Conservation (phyloP, 192 early-diverging fungal genomes). For the Pilaira anomala region DNA sequence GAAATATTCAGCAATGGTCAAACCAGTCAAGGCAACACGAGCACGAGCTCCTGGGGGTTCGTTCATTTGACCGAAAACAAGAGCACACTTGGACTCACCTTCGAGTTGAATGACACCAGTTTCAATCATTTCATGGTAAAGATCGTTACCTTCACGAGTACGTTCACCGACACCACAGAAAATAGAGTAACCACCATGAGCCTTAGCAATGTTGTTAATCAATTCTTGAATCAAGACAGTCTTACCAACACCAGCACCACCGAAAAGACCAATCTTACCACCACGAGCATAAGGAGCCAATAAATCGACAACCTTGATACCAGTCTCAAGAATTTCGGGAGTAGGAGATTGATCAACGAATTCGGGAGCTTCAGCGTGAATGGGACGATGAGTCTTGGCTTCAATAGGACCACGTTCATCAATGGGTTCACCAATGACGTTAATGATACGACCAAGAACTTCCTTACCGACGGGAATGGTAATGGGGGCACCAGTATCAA, state of each 20-base stretch:
- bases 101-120: conserved; percentile 95
- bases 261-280: conserved; percentile 99
- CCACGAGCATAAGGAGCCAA: conserved; percentile 95
- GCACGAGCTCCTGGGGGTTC: conserved; percentile 99
- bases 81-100: conserved; percentile 90
- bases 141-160: conserved; percentile 99
- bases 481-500: conserved; percentile 93
- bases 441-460: conserved; percentile 97
- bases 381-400: conserved; percentile 84
- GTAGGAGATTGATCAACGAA: conserved; percentile 95
- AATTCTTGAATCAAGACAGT: conserved; percentile 99
- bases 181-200: conserved; percentile 98
- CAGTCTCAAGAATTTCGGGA: conserved; percentile 94
- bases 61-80: conserved; percentile 99
- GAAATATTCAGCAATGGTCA: conserved; percentile 99
- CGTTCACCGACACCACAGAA: conserved; percentile 99
- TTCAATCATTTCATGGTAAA: conserved; percentile 46
- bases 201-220: conserved; percentile 99
- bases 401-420: conserved; percentile 97
- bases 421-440: conserved; percentile 98
- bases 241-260: conserved; percentile 99
- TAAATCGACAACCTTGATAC: conserved; percentile 99
- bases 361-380: conserved; percentile 90
- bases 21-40: conserved; percentile 95
- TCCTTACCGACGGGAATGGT: conserved; percentile 90